Evolutionary conservation across 805 yeast species (phyloP), one percentile per base, ranked within the genome.

Genomic region (Lachancea sp.): DNA sequence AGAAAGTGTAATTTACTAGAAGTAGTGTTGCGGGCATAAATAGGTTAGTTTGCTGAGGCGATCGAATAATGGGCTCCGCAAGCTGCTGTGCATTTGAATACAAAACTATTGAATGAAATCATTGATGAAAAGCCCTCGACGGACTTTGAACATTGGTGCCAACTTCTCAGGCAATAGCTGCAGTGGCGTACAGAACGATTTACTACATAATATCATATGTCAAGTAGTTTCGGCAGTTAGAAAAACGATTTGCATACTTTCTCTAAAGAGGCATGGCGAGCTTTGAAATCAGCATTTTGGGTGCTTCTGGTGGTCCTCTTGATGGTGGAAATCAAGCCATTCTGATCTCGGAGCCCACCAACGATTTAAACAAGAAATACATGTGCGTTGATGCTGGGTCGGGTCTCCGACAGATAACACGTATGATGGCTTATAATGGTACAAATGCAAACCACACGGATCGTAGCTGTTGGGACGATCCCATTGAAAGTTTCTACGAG

Each of bases 291-390:
- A 76, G 83, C 1, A 73, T 81, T 19, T 62, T 83, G 46, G 96
- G 96, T 5, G 74, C 84, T 18, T 74, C 85, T 2, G 96, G 96
- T 5, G 96, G 96, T 2, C 96, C 96, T 0, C 55, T 78, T 9
- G 92, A 84, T 23, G 74, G 79, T 5, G 64, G 70, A 13, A 84
- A 83, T 3, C 85, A 90, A 47, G 70, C 85, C 2, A 73, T 78
- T 44, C 62, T 88, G 39, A 49, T 88, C 15, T 83, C 84, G 52
- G 79, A 87, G 0, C 52, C 70, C 4, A 44, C 48, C 8, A 34
- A 55, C 11, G 43, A 52, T 2, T 40, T 57, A 8, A 38, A 54
- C 3, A 61, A 67, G 29, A 62, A 69, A 18, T 50, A 82, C 6
- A 45, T 86, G 2, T 74, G 81, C 34, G 60, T 88, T 8, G 97